These are phyloP conservation scores for Aphanoascus verrucosus DNA, from an alignment of 2,329 filamentous ascomycete genomes.

Conservation along the genomic window DNA sequence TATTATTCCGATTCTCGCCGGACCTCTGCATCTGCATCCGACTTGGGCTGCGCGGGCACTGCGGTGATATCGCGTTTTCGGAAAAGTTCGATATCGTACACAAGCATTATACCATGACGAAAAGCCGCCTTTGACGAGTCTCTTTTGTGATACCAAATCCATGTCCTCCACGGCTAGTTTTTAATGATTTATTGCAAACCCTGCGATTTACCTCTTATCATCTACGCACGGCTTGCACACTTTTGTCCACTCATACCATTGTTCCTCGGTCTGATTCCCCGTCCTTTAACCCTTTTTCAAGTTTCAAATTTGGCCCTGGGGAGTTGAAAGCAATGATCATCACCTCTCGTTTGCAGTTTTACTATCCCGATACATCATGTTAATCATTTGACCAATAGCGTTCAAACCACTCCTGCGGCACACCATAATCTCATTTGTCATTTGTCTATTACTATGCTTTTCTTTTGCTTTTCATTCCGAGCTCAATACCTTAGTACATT, in stretches of 20 bases:
- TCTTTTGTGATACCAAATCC: constrained; percentile 9
- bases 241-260: not conserved
- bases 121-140: constrained; percentile 10
- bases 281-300: not conserved
- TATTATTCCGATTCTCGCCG: not conserved
- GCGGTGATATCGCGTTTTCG: not conserved
- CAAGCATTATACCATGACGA: constrained; percentile 3
- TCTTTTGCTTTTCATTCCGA: constrained; percentile 15
- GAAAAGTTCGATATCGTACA: not conserved
- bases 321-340: not conserved
- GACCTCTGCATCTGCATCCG: not conserved
- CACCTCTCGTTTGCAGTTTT: not conserved
- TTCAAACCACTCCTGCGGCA: constrained; percentile 7
- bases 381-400: constrained; percentile 5
- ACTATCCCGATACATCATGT: not conserved
- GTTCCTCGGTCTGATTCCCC: not conserved
- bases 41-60: not conserved
- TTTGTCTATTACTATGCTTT: constrained; percentile 23
- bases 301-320: not conserved
- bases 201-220: not conserved
- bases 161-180: constrained; percentile 3
- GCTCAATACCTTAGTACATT: constrained; percentile 9
- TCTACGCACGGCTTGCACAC: not conserved
- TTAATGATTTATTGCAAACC: constrained; percentile 8
- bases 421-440: constrained; percentile 16